Evolutionary conservation across 352 stramenopile genomes (phyloP).

Genomic region (Pythium folliculosum): DNA sequence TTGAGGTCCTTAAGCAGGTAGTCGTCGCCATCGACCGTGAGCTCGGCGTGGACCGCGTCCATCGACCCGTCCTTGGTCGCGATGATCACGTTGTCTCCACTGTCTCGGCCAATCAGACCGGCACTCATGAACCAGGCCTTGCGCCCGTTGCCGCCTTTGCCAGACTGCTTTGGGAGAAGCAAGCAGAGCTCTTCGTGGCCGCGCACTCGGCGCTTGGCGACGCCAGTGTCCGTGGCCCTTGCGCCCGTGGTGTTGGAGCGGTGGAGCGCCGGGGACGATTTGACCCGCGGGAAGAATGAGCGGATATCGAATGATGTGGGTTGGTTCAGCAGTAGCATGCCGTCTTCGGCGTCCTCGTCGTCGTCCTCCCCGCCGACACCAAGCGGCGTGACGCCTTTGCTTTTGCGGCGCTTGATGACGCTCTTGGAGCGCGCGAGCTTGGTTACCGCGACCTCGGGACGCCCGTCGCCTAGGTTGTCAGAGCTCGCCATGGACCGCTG

Average conservation of each 20-base stretch:
- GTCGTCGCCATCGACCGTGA: slow-evolving; percentile 59
- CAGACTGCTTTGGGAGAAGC: slow-evolving; percentile 37
- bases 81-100: slow-evolving; percentile 45
- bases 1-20: slow-evolving; percentile 60
- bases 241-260: slow-evolving; percentile 3
- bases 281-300: slow-evolving; percentile 32
- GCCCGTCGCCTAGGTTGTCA: slow-evolving; percentile 22
- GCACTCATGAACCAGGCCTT: slow-evolving; percentile 66
- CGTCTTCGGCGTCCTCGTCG: slow-evolving; percentile 20
- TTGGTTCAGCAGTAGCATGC: slow-evolving; percentile 39
- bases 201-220: slow-evolving; percentile 34
- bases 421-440: slow-evolving; percentile 23
- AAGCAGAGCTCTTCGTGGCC: slow-evolving; percentile 62
- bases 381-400: slow-evolving; percentile 15
- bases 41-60: slow-evolving; percentile 65
- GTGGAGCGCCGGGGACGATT: slow-evolving; percentile 14
- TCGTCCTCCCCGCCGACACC: not conserved
- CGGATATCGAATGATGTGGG: slow-evolving; percentile 33
- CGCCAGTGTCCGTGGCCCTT: not conserved
- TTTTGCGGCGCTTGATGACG: slow-evolving; percentile 20
- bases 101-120: slow-evolving; percentile 64
- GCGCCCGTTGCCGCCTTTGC: slow-evolving; percentile 29
- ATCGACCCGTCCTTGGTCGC: slow-evolving; percentile 61
- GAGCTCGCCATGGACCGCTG: slow-evolving; percentile 24
- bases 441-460: slow-evolving; percentile 20